Evolutionary conservation across 1,139 yeast genomes (phyloP), one percentile per base, ranked within the genome.

Genomic region (Suhomyces bribrorum): DNA sequence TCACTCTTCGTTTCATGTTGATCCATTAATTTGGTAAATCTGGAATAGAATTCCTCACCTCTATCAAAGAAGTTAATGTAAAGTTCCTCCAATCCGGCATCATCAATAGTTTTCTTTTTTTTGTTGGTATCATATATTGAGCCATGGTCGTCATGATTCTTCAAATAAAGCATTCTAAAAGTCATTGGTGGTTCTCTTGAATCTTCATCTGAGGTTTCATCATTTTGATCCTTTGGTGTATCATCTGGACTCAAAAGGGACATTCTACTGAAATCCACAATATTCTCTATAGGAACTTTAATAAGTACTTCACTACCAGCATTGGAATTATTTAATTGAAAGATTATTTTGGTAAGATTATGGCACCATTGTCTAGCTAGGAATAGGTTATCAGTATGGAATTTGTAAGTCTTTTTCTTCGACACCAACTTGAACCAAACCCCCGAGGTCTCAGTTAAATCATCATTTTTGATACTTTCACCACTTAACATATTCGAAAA

Each of bases 341-440:
- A 90, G 2, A 87, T 80, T 41, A 84, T 82, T 52, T 86, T 86
- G 46, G 86, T 86, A 34, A 90, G 62, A 13, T 77, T 68, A 43
- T 82, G 82, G 34, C 80, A 83, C 97, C 97, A 90, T 29, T 81
- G 77, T 41, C 85, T 72, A 0, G 97, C 97, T 5, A 83, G 69
- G 45, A 73, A 79, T 14, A 77, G 64, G 29, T 84, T 81, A 52
- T 89, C 97, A 1, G 95, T 85, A 45, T 75, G 75, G 51, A 90
- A 84, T 32, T 71, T 70, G 56, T 83, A 83, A 0, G 78, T 73
- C 46, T 79, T 78, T 29, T 73, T 70, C 36, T 75, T 79, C 1
- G 92, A 81, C 2, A 74, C 60, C 22, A 84, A 59, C 38, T 70
- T 69, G 46, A 84, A 73, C 81, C 83, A 78, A 2, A 68, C 73